Conservation (phyloP, 1,284 basidiomycete genomes). For the Pterula multifida region DNA sequence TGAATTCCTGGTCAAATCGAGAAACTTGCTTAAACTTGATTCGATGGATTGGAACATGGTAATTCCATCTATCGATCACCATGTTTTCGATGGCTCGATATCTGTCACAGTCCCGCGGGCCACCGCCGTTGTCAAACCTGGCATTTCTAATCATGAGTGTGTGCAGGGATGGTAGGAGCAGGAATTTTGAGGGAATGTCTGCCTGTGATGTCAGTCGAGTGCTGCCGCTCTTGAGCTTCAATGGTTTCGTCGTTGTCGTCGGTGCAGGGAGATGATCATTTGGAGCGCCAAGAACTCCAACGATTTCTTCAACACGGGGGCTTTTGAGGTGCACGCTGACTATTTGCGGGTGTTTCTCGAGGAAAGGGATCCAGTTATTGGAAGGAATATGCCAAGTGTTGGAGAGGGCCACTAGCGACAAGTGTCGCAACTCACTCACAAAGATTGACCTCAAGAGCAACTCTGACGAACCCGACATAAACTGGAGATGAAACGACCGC, state of each 20-base stretch:
- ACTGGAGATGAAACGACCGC: no score
- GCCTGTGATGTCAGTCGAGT: no score
- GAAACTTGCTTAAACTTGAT: background rate
- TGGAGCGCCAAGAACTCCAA: background rate
- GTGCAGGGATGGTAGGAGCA: background rate
- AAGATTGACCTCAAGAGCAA: background rate
- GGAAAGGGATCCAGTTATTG: background rate
- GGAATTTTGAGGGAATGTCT: no score
- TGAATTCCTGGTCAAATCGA: background rate
- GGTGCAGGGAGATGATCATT: background rate
- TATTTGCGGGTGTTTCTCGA: background rate
- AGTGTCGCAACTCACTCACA: background rate
- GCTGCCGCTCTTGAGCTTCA: no score
- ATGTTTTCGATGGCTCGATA: background rate
- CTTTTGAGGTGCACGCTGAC: background rate
- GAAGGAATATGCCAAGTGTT: background rate
- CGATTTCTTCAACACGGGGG: background rate
- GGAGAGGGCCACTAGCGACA: background rate
- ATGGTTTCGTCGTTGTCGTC: no score
- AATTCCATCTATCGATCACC: background rate
- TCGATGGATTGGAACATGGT: background rate
- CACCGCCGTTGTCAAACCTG: background rate
- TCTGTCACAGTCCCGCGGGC: background rate
- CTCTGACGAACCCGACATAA: no score
- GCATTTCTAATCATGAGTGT: background rate